phyloP scores from a whole-genome alignment of 2,329 filamentous ascomycete species.

The Tetracladium maxilliforme region DNA sequence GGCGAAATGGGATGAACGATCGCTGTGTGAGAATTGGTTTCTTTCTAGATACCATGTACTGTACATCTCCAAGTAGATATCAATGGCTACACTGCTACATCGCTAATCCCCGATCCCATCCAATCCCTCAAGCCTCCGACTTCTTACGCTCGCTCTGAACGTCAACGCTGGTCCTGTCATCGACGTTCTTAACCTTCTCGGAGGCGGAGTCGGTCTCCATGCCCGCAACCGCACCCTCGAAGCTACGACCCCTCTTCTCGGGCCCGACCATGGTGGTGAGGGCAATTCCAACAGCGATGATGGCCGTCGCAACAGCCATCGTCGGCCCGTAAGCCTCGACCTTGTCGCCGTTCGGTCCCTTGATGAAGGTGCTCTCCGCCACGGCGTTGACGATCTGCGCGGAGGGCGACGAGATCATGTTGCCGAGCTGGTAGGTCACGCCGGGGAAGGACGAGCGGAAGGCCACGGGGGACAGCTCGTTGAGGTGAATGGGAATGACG shows the following conservation, averaged over 20 bases:
- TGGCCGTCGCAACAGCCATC: constrained; percentile 65
- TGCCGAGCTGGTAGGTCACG: constrained; percentile 60
- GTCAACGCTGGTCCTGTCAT: no score
- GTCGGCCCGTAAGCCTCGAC: constrained; percentile 60
- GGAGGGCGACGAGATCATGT: constrained; percentile 58
- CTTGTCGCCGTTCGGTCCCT: constrained; percentile 31
- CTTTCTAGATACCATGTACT: no score
- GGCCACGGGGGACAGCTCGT: constrained; percentile 55
- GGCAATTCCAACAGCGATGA: constrained; percentile 57
- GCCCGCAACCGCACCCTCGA: constrained; percentile 51
- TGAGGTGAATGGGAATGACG: constrained; percentile 58
- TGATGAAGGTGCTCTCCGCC: constrained; percentile 46
- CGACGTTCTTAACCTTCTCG: no score
- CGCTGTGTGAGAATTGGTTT: no score
- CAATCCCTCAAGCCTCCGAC: no score
- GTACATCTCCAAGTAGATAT: no score
- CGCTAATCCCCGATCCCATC: no score
- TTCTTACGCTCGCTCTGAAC: no score
- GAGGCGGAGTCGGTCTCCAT: no score
- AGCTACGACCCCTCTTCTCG: constrained; percentile 57
- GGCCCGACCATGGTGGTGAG: constrained; percentile 56
- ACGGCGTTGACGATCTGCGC: constrained; percentile 69
- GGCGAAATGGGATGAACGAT: no score
- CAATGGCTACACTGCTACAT: no score
- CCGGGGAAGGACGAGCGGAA: constrained; percentile 60